Evolutionary conservation across 2,329 filamentous ascomycete genomes (phyloP).

Genomic region (Aureobasidium sp.): DNA sequence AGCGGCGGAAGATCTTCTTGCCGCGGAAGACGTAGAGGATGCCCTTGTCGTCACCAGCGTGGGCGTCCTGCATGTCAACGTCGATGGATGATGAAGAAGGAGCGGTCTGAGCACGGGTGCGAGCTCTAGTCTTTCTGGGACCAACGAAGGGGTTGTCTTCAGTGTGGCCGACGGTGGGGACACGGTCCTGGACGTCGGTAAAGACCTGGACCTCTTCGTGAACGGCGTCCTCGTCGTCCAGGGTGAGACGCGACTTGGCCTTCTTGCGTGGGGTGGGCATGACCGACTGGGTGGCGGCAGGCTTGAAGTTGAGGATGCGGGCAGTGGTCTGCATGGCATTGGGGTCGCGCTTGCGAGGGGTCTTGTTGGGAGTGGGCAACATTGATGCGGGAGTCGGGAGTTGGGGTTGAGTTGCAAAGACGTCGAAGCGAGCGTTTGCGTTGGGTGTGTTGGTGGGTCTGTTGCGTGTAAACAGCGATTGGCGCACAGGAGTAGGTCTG

Average conservation of each 20-base stretch:
- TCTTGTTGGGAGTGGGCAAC: conserved; percentile 72
- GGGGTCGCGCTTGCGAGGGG: conserved; percentile 53
- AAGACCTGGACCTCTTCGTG: conserved; percentile 54
- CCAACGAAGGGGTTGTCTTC: conserved; percentile 65
- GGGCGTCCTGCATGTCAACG: conserved; percentile 49
- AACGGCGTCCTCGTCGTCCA: conserved; percentile 19
- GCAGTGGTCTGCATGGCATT: conserved; percentile 39
- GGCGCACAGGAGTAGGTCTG: conserved; percentile 3
- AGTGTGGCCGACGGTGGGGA: conserved; percentile 58
- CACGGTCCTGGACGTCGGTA: conserved; percentile 67
- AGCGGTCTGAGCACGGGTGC: conserved; percentile 30
- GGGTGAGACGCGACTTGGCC: conserved; percentile 22
- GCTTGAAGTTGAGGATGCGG: conserved; percentile 44
- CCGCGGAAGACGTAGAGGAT: conserved; percentile 71
- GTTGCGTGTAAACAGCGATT: conserved; percentile 4
- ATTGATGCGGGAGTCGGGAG: conserved; percentile 31
- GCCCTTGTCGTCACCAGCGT: conserved; percentile 55
- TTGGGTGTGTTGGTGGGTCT: neutral
- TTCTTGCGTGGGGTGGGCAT: conserved; percentile 51
- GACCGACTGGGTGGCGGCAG: conserved; percentile 49
- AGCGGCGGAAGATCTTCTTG: conserved; percentile 68
- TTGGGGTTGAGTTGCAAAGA: conserved; percentile 2
- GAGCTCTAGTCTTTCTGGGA: conserved; percentile 32
- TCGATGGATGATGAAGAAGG: conserved; percentile 46
- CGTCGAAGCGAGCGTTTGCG: neutral